phyloP scores from a whole-genome alignment of 768 basidiomycete genomes.

The Mycena polygramma region DNA sequence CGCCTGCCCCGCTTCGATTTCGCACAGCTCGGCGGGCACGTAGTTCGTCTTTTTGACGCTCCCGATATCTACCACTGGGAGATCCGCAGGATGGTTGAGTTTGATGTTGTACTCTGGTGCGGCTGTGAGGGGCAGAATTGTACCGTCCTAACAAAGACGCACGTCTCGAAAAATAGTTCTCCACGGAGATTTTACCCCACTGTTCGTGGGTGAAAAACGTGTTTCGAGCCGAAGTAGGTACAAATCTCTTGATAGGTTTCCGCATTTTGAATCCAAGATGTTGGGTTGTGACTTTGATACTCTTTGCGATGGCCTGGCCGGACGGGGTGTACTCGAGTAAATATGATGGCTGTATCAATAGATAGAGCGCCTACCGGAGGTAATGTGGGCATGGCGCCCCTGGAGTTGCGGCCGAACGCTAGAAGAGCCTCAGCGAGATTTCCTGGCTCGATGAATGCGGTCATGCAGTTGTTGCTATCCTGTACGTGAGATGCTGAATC shows the following conservation, averaged over 20 bases:
- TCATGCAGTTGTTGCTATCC: constrained; percentile 65
- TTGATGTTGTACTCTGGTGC: constrained; percentile 66
- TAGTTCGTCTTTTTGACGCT: constrained; percentile 43
- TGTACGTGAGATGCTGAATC: constrained; percentile 14
- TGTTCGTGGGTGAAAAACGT: constrained; percentile 65
- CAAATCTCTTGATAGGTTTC: constrained; percentile 61
- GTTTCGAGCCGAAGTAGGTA: constrained; percentile 52
- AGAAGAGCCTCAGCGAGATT: constrained; percentile 72
- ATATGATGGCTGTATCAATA: not conserved
- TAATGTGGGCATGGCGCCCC: constrained; percentile 59
- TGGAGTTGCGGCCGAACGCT: constrained; percentile 58
- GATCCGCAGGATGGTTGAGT: constrained; percentile 35
- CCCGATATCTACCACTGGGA: constrained; percentile 57
- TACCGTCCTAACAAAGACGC: constrained; percentile 39
- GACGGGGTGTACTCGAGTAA: not conserved
- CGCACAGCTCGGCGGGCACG: constrained; percentile 80
- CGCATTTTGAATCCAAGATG: constrained; percentile 68
- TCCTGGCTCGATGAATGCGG: constrained; percentile 68
- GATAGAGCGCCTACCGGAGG: constrained; percentile 45
- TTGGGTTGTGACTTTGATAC: constrained; percentile 67
- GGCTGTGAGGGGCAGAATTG: not conserved
- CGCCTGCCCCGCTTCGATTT: constrained; percentile 69
- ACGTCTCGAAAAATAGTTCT: constrained; percentile 76
- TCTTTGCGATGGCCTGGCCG: constrained; percentile 56
- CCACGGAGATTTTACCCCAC: constrained; percentile 67